Evolutionary conservation across 1,139 yeast genomes (phyloP).

Genomic region (Nakaseomyces glabratus): DNA sequence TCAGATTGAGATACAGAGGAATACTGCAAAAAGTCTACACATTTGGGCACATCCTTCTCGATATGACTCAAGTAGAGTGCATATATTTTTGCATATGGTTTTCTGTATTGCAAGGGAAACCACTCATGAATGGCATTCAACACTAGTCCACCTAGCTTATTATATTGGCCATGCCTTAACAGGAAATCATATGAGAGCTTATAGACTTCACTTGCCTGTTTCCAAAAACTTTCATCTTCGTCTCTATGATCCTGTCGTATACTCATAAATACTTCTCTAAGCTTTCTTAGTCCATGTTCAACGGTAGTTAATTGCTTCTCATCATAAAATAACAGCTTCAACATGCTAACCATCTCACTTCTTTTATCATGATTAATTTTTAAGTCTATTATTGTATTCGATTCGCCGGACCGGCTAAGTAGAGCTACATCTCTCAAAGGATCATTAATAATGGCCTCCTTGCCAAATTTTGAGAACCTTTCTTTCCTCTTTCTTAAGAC

Average conservation of each 20-base stretch:
- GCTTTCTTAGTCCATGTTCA: conserved; percentile 19
- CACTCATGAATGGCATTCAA: background rate
- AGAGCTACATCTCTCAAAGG: conserved; percentile 15
- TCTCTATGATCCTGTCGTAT: conserved; percentile 6
- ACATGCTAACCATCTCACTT: background rate
- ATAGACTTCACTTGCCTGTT: conserved; percentile 11
- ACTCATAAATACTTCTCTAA: conserved; percentile 18
- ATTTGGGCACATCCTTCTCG: conserved; percentile 1
- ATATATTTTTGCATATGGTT: background rate
- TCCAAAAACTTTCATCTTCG: conserved; percentile 9
- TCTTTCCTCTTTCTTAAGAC: conserved; percentile 12
- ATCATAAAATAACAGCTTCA: background rate
- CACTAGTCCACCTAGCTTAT: conserved; percentile 5
- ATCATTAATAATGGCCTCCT: conserved; percentile 12
- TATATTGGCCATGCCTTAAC: conserved; percentile 9
- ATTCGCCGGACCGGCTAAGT: conserved; percentile 13
- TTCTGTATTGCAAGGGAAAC: background rate
- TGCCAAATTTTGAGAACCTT: conserved; percentile 15
- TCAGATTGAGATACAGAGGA: background rate
- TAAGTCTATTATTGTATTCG: background rate
- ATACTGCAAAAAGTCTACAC: background rate
- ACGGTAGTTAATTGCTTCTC: conserved; percentile 6
- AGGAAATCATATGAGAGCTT: conserved; percentile 13
- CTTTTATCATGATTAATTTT: background rate
- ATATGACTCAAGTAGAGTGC: background rate